Percentiles rank a stretch among this genome's conserved stretches.
Evolutionary conservation across 371 early-diverging fungal species (phyloP).

Genomic region (Apophysomyces ossiformis): DNA sequence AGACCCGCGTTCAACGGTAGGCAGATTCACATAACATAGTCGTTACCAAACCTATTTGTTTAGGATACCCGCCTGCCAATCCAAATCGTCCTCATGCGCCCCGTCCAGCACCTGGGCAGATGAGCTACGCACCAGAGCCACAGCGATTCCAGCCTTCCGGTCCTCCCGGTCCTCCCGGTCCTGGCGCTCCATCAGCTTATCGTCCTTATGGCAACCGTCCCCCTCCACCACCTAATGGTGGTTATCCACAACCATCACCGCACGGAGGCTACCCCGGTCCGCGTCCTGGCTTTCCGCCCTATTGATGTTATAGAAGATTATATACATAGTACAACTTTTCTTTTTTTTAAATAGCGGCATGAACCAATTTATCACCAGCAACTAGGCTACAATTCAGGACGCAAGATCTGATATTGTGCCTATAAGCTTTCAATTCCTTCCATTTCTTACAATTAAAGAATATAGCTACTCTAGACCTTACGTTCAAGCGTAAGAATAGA

Average conservation of each 20-base stretch:
- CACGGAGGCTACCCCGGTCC: constrained; percentile 5
- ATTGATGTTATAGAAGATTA: background rate
- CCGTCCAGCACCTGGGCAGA: background rate
- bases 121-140: background rate
- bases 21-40: background rate
- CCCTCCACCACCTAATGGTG: background rate
- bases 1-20: constrained; percentile 2
- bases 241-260: background rate
- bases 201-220: constrained; percentile 7
- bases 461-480: too few relatives aligned
- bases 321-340: too few relatives aligned
- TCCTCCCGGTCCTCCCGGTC: background rate
- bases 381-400: too few relatives aligned
- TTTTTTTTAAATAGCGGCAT: too few relatives aligned
- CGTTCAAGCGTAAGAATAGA: too few relatives aligned
- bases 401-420: too few relatives aligned
- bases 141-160: background rate
- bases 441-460: too few relatives aligned
- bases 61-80: constrained; percentile 3
- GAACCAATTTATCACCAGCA: too few relatives aligned
- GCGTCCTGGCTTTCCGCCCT: constrained; percentile 1
- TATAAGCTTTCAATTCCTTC: too few relatives aligned
- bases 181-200: background rate
- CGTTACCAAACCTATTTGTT: background rate
- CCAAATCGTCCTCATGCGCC: background rate